Percentiles rank a stretch among this genome's conserved stretches.
Conservation (phyloP, 352 stramenopile species). For the Phytophthora agathidicida region DNA sequence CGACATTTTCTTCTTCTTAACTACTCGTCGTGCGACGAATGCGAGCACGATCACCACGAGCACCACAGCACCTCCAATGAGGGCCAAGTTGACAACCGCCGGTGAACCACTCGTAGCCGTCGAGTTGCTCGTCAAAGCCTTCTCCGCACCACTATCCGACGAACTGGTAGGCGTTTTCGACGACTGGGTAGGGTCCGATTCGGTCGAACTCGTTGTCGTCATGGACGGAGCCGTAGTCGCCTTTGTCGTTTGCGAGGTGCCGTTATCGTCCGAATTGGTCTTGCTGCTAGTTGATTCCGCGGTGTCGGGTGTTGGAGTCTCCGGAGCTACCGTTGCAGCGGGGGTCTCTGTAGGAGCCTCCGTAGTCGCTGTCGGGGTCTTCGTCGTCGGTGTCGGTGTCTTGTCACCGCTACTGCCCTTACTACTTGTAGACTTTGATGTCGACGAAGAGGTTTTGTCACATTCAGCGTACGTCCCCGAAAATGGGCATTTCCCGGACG, state of each 20-base stretch:
- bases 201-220: background rate
- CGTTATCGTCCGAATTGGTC: slow-evolving; percentile 3
- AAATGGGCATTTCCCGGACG: slow-evolving; percentile 29
- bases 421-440: slow-evolving; percentile 5
- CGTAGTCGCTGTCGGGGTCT: slow-evolving; percentile 7
- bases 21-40: slow-evolving; percentile 50
- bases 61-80: slow-evolving; percentile 48
- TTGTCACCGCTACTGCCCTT: slow-evolving; percentile 6
- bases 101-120: slow-evolving; percentile 24
- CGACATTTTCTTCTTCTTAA: slow-evolving; percentile 38
- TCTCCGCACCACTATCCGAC: background rate
- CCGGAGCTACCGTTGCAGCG: background rate
- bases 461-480: slow-evolving; percentile 34
- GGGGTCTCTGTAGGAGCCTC: background rate
- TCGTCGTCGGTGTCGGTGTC: slow-evolving; percentile 4
- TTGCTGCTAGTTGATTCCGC: slow-evolving; percentile 8
- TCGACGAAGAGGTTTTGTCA: slow-evolving; percentile 7
- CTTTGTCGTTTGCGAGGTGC: background rate
- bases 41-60: slow-evolving; percentile 51
- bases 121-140: slow-evolving; percentile 15
- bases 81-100: slow-evolving; percentile 43
- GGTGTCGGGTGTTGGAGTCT: background rate
- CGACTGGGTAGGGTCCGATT: slow-evolving; percentile 4
- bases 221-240: background rate
- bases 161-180: slow-evolving; percentile 6